Percentiles rank a stretch among this genome's conserved stretches.
Evolutionary conservation across 345 rosid genomes (phyloP).

Genomic region (Syzygium oleosum): DNA sequence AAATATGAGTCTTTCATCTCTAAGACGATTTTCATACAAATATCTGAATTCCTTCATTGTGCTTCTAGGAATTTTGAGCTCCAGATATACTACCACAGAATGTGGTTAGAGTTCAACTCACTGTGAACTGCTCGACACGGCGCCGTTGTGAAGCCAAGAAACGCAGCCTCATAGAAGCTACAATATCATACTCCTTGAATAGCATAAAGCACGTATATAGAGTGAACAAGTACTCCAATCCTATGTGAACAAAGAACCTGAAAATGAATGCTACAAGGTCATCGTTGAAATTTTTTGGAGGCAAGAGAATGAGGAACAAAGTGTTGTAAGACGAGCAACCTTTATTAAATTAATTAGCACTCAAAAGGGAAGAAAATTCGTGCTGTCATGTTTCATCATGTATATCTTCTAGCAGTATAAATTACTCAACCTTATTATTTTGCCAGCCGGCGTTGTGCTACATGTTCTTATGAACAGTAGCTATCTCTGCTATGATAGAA

Average conservation of each 20-base stretch:
- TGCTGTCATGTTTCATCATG: background rate
- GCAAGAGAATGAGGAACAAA: background rate
- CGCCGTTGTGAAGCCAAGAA: constrained; percentile 78
- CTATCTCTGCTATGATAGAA: background rate
- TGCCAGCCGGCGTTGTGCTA: background rate
- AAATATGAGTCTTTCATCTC: background rate
- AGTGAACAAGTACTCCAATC: constrained; percentile 75
- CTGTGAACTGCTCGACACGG: constrained; percentile 89
- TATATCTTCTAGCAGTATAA: background rate
- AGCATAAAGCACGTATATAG: constrained; percentile 81
- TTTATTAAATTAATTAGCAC: background rate
- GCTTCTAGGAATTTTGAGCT: background rate
- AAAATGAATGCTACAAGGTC: background rate
- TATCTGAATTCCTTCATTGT: background rate
- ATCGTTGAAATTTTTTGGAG: background rate
- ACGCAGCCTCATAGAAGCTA: constrained; percentile 73
- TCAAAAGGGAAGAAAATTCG: background rate
- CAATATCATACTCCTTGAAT: constrained; percentile 67
- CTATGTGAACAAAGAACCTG: constrained; percentile 96
- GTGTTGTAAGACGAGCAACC: background rate
- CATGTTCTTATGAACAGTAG: background rate
- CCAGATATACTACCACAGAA: background rate
- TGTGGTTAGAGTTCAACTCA: constrained; percentile 27
- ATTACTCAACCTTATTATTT: background rate
- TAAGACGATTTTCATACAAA: background rate